These are phyloP conservation scores for Alectoria sarmentosa DNA, from an alignment of 495 filamentous ascomycete genomes.

Conservation along the genomic window DNA sequence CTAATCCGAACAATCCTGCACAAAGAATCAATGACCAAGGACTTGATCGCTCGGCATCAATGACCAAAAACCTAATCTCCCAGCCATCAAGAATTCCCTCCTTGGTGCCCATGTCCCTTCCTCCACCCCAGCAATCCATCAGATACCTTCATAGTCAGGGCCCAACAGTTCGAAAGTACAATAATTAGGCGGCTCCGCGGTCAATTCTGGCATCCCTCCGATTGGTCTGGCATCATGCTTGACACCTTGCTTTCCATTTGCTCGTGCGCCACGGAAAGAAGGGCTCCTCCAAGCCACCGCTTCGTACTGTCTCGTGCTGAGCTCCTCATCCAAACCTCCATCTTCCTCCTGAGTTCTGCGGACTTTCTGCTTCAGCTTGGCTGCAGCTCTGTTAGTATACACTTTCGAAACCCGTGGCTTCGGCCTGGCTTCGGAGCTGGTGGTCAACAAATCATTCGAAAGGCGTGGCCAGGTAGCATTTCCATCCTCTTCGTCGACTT, in stretches of 20 bases:
- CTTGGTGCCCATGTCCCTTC: too few species aligned
- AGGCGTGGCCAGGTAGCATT: neutral
- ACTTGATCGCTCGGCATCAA: too few species aligned
- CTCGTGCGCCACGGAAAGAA: neutral
- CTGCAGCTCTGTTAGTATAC: neutral
- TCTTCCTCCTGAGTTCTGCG: neutral
- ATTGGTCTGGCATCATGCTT: neutral
- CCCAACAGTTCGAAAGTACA: neutral
- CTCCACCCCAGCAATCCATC: too few species aligned
- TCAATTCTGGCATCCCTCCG: neutral
- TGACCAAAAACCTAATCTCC: too few species aligned
- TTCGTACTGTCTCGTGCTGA: neutral
- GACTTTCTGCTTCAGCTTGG: constrained; percentile 6
- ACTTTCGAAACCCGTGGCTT: too few species aligned
- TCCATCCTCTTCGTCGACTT: neutral
- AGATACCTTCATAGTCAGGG: too few species aligned
- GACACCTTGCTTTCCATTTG: too few species aligned
- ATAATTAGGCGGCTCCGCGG: neutral
- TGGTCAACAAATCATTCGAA: neutral
- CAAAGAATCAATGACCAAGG: too few species aligned
- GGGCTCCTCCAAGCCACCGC: neutral
- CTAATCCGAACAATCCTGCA: too few species aligned
- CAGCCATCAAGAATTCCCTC: too few species aligned
- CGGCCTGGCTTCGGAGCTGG: neutral
- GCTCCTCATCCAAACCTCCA: neutral